phyloP scores from a whole-genome alignment of 176 grass and related monocot species.

The Oryza punctata region DNA sequence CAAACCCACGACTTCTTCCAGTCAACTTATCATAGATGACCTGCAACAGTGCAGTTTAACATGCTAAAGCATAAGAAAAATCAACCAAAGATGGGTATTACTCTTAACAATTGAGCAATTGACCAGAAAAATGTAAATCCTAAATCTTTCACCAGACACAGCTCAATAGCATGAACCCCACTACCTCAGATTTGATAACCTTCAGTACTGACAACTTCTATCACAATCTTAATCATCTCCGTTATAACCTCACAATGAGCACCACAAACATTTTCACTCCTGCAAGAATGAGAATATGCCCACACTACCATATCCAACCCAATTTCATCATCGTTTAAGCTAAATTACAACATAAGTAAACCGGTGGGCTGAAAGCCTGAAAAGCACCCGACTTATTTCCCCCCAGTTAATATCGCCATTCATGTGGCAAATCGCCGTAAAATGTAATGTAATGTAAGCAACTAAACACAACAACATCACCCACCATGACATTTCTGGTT shows the following conservation, averaged over 20 bases:
- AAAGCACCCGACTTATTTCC: too few relatives aligned
- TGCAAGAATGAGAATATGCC: background rate
- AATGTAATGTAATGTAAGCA: too few relatives aligned
- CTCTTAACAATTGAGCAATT: background rate
- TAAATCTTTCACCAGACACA: background rate
- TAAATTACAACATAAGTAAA: background rate
- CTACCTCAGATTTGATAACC: background rate
- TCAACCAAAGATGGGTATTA: background rate
- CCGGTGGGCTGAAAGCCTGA: too few relatives aligned
- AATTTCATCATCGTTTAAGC: background rate
- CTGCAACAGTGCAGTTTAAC: constrained; percentile 39
- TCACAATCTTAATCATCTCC: background rate
- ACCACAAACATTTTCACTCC: background rate
- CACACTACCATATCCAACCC: background rate
- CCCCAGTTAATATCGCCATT: background rate
- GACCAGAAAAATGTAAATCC: background rate
- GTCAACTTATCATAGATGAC: constrained; percentile 98
- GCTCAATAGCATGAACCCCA: background rate
- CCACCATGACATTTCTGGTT: background rate
- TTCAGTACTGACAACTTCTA: background rate
- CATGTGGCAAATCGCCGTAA: too few relatives aligned
- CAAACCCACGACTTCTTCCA: constrained; percentile 82
- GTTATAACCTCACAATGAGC: background rate
- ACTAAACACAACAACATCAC: too few relatives aligned
- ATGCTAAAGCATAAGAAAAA: background rate